These are phyloP conservation scores for Alternaria sp. DNA, from an alignment of 2,329 filamentous ascomycete genomes.

Conservation along the genomic window DNA sequence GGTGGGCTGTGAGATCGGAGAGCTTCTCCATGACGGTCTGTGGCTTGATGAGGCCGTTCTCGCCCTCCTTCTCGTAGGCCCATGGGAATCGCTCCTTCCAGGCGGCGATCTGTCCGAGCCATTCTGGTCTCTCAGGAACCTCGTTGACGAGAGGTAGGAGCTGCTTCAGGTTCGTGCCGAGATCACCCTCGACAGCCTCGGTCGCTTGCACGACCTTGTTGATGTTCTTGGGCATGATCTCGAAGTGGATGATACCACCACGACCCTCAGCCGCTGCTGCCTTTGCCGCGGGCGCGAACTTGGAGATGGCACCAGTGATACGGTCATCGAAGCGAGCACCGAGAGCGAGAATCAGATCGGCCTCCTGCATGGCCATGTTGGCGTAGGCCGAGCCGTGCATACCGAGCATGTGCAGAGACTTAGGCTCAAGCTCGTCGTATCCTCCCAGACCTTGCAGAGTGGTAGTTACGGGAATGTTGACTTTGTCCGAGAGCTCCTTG, in stretches of 20 bases:
- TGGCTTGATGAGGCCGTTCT: conserved; percentile 85
- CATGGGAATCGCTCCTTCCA: conserved; percentile 96
- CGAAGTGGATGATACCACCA: conserved; percentile 95
- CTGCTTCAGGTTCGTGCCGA: conserved; percentile 75
- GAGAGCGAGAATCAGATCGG: conserved; percentile 93
- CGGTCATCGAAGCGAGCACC: conserved; percentile 96
- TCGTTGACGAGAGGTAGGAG: conserved; percentile 75
- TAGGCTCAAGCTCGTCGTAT: conserved; percentile 91
- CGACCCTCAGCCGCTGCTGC: conserved; percentile 82
- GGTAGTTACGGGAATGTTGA: conserved; percentile 90
- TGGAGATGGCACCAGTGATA: conserved; percentile 79
- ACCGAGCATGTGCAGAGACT: conserved; percentile 96
- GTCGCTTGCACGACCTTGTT: conserved; percentile 99
- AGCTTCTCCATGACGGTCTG: conserved; percentile 92
- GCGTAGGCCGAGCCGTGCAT: conserved; percentile 98
- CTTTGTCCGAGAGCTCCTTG: conserved; percentile 87
- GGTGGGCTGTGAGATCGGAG: conserved; percentile 78
- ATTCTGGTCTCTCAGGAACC: conserved; percentile 73
- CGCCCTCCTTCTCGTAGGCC: conserved; percentile 78
- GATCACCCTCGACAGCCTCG: conserved; percentile 93
- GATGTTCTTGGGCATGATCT: conserved; percentile 99
- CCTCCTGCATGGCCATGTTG: conserved; percentile 97
- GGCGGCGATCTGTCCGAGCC: conserved; percentile 85
- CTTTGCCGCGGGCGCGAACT: conserved; percentile 89
- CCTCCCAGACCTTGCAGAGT: conserved; percentile 92